Base-by-base conservation (phyloP, 257 asterid species). In the Solanum chiquidenum region DNA sequence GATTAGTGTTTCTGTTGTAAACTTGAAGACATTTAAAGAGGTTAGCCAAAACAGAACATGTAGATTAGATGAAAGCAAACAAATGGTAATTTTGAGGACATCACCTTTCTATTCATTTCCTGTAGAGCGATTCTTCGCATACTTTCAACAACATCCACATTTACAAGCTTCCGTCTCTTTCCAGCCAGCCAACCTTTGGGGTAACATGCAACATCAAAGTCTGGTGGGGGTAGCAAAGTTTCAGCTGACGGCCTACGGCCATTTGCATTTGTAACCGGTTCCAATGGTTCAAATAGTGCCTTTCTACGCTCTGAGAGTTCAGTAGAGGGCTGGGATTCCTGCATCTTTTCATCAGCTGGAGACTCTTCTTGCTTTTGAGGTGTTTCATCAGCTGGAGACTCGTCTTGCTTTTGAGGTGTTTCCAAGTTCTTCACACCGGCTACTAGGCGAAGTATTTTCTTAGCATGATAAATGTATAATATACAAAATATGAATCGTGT, bases 111-210 rank as follows among this genome's bases (percentile, higher is more conserved):
- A 71, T 97, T 97, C 98, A 97, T 97, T 91, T 97, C 99, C 87
- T 95, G 99, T 14, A 97, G 94, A 0, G 99, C 99, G 6, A 97
- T 96, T 86, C 98, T 93, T 11, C 99, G 92, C 99, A 97, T 97
- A 88, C 99, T 95, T 90, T 97, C 99, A 7, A 97, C 99, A 34
- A 97, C 99, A 55, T 97, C 99, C 72, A 95, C 98, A 69, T 97
- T 97, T 11, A 97, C 99, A 6, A 97, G 98, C 96, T 96, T 97
- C 62, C 99, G 90, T 84, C 94, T 97, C 94, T 97, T 97, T 23
- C 99, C 99, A 4, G 96, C 93, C 89, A 97, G 92, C 99, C 99
- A 97, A 33, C 98, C 99, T 90, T 92, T 92, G 1, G 99, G 99
- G 85, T 97, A 97, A 82, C 86, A 91, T 4, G 99, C 95, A 8